These are phyloP conservation scores for Ampelomyces quisqualis DNA, from an alignment of 2,329 filamentous ascomycete species.

Conservation along the genomic window DNA sequence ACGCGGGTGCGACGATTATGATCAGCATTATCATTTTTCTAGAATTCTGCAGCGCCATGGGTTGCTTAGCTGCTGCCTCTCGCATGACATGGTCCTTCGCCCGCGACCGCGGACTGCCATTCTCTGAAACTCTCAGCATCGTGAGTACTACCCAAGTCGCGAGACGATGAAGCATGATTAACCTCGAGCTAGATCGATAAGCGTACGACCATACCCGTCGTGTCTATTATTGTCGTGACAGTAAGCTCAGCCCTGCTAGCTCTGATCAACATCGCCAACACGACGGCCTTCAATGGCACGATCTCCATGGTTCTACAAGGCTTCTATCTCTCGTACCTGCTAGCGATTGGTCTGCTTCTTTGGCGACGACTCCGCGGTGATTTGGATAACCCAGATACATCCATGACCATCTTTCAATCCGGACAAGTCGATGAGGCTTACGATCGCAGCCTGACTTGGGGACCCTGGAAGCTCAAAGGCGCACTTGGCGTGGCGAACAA, in stretches of 20 bases:
- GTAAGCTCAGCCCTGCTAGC: constrained; percentile 49
- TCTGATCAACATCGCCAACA: constrained; percentile 56
- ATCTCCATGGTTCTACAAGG: constrained; percentile 41
- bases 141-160: constrained; percentile 25
- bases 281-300: constrained; percentile 40
- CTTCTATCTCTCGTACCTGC: constrained; percentile 41
- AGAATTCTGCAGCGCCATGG: constrained; percentile 47
- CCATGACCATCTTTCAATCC: constrained; percentile 27
- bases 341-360: constrained; percentile 36
- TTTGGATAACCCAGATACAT: constrained; percentile 23
- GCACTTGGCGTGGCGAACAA: constrained; percentile 35
- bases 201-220: constrained; percentile 46
- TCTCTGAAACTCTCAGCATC: constrained; percentile 33
- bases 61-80: constrained; percentile 45
- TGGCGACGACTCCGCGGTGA: constrained; percentile 41
- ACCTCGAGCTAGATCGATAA: constrained; percentile 31
- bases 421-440: constrained; percentile 19
- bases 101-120: constrained; percentile 47
- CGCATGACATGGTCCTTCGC: constrained; percentile 50
- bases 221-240: constrained; percentile 51
- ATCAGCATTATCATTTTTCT: constrained; percentile 46
- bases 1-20: constrained; percentile 51
- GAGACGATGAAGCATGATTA: too few relatives aligned
- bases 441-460: constrained; percentile 33
- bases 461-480: constrained; percentile 39